Evolutionary conservation across 2,329 filamentous ascomycete genomes (phyloP), one percentile per base, ranked within the genome.

Genomic region (Calycina herbarum): DNA sequence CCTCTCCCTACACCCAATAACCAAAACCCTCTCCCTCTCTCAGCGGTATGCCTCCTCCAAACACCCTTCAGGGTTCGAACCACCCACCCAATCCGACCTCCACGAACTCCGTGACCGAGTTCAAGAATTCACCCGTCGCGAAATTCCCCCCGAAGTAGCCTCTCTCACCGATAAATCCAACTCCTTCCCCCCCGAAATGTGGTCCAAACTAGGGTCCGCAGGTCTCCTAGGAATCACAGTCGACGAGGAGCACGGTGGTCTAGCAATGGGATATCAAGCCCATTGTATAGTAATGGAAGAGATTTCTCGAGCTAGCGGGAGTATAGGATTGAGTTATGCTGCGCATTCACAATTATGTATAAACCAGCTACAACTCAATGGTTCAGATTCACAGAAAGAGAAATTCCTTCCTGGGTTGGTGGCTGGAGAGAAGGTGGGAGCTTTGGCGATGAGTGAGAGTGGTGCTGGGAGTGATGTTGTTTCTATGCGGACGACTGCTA

Each of bases 241-340:
- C 20, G 92, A 97, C 74, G 93, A 97, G 79, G 90, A 93, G 64
- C 93, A 95, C 62, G 95, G 95, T 45, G 95, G 94, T 1, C 79
- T 98, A 57, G 92, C 84, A 1, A 90, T 98, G 88, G 95, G 95
- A 11, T 99, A 98, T 79, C 94, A 98, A 81, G 94, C 95, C 57
- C 95, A 99, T 80, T 96, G 93, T 76, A 83, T 97, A 6, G 93
- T 97, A 57, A 91, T 98, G 87, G 95, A 99, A 79, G 95, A 98
- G 82, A 83, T 99, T 54, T 95, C 91, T 64, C 86, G 94, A 66
- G 94, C 94, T 2, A 94, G 90, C 62, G 94, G 81, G 15, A 91
- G 88, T 68, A 93, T 96, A 73, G 94, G 88, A 0, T 85, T 99
- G 58, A 96, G 92, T 72, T 99, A 98, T 77, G 94, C 94, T 1